A percentile compares a stretch with the other conserved stretches of the same genome.
phyloP scores from a whole-genome alignment of 2,329 filamentous ascomycete genomes.

The Neocatenulostroma microsporum region DNA sequence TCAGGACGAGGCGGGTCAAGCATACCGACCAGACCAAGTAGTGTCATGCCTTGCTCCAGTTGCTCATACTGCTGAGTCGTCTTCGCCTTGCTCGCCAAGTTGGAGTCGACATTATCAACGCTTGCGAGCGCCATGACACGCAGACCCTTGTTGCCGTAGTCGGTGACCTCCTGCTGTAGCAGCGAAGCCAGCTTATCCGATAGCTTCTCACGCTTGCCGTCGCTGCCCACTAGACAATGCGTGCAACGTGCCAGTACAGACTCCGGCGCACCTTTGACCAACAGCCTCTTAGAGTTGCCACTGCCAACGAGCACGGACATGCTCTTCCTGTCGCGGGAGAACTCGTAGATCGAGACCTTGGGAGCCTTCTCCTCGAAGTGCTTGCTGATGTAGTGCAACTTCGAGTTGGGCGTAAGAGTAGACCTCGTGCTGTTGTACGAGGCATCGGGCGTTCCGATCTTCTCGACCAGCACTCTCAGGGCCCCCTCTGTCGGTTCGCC shows the following conservation, averaged over 20 bases:
- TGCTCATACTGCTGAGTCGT: conserved; percentile 75
- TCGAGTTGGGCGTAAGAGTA: conserved; percentile 46
- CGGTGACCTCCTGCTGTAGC: conserved; percentile 70
- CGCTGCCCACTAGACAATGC: conserved; percentile 65
- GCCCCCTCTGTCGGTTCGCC: conserved; percentile 96
- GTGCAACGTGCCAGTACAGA: conserved; percentile 89
- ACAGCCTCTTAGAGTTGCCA: conserved; percentile 64
- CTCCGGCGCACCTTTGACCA: conserved; percentile 95
- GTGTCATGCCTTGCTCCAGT: conserved; percentile 87
- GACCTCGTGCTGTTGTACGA: conserved; percentile 47
- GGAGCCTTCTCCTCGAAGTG: conserved; percentile 71
- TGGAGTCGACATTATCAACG: conserved; percentile 63
- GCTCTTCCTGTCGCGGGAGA: conserved; percentile 95
- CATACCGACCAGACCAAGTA: conserved; percentile 92
- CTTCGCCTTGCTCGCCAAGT: conserved; percentile 64
- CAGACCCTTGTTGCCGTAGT: conserved; percentile 86
- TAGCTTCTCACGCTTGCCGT: conserved; percentile 69
- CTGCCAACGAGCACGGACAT: conserved; percentile 90
- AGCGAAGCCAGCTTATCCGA: conserved; percentile 61
- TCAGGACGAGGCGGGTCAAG: conserved; percentile 91
- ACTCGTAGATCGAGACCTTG: conserved; percentile 83
- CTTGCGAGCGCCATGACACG: conserved; percentile 91
- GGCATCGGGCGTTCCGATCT: conserved; percentile 75
- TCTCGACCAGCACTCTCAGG: conserved; percentile 82
- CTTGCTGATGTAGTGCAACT: conserved; percentile 72